phyloP scores from a whole-genome alignment of 2,329 filamentous ascomycete species.

The Pyricularia sp. region DNA sequence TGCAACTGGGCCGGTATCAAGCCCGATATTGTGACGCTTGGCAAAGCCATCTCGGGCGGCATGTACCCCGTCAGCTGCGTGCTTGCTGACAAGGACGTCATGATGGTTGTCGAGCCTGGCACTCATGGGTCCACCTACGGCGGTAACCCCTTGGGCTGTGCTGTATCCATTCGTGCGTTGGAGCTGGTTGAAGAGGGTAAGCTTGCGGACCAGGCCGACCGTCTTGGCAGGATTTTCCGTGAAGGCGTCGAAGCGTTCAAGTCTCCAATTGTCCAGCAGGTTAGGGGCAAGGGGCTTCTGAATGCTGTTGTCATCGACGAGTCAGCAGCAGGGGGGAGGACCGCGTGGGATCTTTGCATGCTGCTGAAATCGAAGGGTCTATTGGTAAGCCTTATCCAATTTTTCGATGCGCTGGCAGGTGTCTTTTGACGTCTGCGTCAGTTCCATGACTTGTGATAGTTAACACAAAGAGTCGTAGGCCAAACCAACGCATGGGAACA shows the following conservation, averaged over 20 bases:
- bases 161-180: constrained; percentile 88
- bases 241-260: constrained; percentile 66
- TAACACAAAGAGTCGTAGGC: constrained; percentile 48
- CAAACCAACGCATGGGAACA: constrained; percentile 97
- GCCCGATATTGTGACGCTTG: constrained; percentile 87
- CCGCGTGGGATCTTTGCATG: constrained; percentile 94
- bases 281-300: constrained; percentile 87
- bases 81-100: constrained; percentile 77
- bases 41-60: constrained; percentile 95
- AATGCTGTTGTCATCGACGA: constrained; percentile 98
- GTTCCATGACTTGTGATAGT: background rate
- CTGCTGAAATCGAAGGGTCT: constrained; percentile 92
- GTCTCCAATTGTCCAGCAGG: constrained; percentile 68
- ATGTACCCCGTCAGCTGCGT: constrained; percentile 99
- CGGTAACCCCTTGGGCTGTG: constrained; percentile 90
- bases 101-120: constrained; percentile 92
- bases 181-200: constrained; percentile 91
- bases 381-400: constrained; percentile 51
- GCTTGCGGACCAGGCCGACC: constrained; percentile 69
- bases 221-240: constrained; percentile 74
- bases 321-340: constrained; percentile 70
- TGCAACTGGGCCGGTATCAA: constrained; percentile 92
- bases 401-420: constrained; percentile 5
- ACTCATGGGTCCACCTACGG: constrained; percentile 99
- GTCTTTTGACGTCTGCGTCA: background rate